phyloP scores from a whole-genome alignment of 495 filamentous ascomycete species.

The Podospora tetraspora region DNA sequence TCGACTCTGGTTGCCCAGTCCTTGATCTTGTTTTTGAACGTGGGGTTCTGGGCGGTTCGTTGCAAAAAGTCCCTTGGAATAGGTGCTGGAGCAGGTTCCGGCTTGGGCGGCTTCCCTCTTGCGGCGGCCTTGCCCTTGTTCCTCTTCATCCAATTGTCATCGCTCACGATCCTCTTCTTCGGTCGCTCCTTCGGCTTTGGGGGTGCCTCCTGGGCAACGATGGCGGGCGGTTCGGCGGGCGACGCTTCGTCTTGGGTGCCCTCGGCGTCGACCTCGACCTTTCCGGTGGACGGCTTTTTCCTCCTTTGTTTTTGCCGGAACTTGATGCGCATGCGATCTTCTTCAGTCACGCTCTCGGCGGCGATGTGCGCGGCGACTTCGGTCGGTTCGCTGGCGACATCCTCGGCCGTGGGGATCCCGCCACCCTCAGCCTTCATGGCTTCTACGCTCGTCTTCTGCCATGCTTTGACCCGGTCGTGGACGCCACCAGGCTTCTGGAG shows the following conservation, averaged over 20 bases:
- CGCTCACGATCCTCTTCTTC: slow-evolving; percentile 73
- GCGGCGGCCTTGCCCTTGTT: slow-evolving; percentile 44
- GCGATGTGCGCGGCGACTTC: slow-evolving; percentile 41
- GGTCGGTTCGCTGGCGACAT: slow-evolving; percentile 39
- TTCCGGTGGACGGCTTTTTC: slow-evolving; percentile 24
- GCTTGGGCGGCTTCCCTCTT: slow-evolving; percentile 35
- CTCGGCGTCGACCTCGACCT: slow-evolving; percentile 16
- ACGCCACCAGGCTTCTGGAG: slow-evolving; percentile 51
- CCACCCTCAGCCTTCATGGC: slow-evolving; percentile 39
- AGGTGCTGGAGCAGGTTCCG: slow-evolving; percentile 29
- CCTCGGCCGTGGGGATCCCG: slow-evolving; percentile 33
- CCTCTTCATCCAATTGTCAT: slow-evolving; percentile 67
- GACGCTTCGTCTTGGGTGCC: slow-evolving; percentile 25
- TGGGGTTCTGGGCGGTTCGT: slow-evolving; percentile 44
- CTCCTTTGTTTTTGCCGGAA: slow-evolving; percentile 36
- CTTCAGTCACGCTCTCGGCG: slow-evolving; percentile 45
- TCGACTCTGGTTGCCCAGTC: slow-evolving; percentile 49
- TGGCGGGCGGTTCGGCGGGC: slow-evolving; percentile 12
- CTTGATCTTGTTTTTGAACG: slow-evolving; percentile 46
- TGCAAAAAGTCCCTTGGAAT: slow-evolving; percentile 51
- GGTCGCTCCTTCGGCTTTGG: slow-evolving; percentile 38
- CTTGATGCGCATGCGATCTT: slow-evolving; percentile 46
- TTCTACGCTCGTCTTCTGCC: slow-evolving; percentile 65
- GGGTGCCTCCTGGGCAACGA: neutral
- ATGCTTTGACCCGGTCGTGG: slow-evolving; percentile 63